A percentile compares a stretch with the other conserved stretches of the same genome.
phyloP scores from a whole-genome alignment of 2,329 filamentous ascomycete genomes.

The Onygenales sp. region DNA sequence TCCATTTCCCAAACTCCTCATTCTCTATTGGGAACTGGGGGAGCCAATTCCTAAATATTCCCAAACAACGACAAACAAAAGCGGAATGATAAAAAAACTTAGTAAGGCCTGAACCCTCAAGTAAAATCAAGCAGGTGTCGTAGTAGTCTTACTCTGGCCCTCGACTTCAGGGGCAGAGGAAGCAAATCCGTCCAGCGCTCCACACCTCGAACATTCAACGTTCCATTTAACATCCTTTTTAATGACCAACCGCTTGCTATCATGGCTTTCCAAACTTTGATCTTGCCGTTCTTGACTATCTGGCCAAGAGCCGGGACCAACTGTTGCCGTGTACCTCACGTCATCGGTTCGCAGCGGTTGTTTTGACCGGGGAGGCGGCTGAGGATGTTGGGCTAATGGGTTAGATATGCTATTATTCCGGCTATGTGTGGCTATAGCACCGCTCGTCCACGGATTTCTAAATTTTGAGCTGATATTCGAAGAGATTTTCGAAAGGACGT shows the following conservation, averaged over 20 bases:
- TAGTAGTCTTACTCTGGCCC: neutral
- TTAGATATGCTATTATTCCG: neutral
- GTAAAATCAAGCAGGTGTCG: no score
- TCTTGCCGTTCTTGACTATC: neutral
- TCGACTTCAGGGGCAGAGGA: neutral
- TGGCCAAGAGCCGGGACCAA: neutral
- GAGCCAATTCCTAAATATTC: no score
- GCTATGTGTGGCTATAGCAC: neutral
- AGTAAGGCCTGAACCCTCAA: no score
- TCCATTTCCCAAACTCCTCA: no score
- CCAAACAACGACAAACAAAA: no score
- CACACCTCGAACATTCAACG: neutral
- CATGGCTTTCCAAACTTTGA: neutral
- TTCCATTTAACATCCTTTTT: constrained; percentile 2
- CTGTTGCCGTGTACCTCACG: neutral
- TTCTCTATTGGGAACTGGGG: no score
- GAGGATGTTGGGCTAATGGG: neutral
- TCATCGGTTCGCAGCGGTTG: neutral
- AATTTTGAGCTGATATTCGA: neutral
- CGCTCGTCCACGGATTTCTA: neutral
- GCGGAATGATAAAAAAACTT: no score
- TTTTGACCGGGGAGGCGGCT: neutral
- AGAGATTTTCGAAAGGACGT: neutral
- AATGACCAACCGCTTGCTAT: neutral
- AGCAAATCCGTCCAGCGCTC: neutral